Percentiles rank a stretch among this genome's conserved stretches.
These are phyloP conservation scores for Russula earlei DNA, from an alignment of 768 basidiomycete species.

Conservation along the genomic window DNA sequence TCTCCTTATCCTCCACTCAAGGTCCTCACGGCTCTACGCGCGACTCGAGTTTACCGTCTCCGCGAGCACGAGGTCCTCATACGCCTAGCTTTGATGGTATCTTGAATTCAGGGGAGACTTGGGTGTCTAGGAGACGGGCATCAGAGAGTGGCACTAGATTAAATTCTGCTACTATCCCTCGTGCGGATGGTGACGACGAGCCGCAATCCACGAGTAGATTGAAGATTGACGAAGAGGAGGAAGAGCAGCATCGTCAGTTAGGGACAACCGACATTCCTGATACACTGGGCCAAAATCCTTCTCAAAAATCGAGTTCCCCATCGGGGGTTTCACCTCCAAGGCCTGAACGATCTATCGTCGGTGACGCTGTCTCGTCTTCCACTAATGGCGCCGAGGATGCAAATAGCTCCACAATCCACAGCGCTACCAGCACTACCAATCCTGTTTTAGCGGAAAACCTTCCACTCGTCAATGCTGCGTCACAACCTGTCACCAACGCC, in stretches of 20 bases:
- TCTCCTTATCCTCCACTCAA: conserved; percentile 57
- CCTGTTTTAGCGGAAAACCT: background rate
- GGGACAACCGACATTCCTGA: background rate
- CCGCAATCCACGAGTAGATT: conserved; percentile 33
- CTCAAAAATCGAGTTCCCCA: background rate
- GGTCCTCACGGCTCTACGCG: conserved; percentile 47
- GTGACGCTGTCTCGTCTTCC: background rate
- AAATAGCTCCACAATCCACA: background rate
- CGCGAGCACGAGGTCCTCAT: conserved; percentile 51
- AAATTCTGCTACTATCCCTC: conserved; percentile 28
- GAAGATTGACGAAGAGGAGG: conserved; percentile 56
- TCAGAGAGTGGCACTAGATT: conserved; percentile 46
- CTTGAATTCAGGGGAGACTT: conserved; percentile 54
- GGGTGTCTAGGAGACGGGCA: conserved; percentile 53
- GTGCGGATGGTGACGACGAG: conserved; percentile 34
- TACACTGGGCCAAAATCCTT: background rate
- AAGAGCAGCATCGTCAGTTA: conserved; percentile 22
- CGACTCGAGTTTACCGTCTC: conserved; percentile 50
- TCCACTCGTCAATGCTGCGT: conserved; percentile 16
- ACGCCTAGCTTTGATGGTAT: conserved; percentile 66
- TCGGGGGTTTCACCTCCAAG: background rate
- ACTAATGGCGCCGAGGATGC: conserved; percentile 2
- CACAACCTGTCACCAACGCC: conserved; percentile 44
- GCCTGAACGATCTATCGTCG: background rate
- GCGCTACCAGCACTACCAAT: too few relatives aligned